Percentiles rank a stretch among this genome's conserved stretches.
Conservation (phyloP, 1,284 basidiomycete genomes). For the Malassezia yamatoensis region DNA sequence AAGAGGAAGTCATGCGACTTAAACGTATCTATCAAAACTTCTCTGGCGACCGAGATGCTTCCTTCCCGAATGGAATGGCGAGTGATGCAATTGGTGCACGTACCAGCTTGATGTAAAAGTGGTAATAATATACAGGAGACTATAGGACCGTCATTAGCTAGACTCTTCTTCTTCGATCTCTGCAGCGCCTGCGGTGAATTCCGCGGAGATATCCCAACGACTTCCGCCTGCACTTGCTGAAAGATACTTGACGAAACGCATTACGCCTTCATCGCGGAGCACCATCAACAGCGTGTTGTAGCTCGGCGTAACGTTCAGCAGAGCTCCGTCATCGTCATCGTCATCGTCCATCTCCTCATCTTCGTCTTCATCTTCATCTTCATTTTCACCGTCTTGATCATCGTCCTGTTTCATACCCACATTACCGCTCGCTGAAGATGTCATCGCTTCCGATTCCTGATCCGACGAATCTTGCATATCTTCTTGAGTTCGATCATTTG, state of each 20-base stretch:
- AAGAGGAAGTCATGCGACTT: constrained; percentile 31
- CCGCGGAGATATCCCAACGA: constrained; percentile 44
- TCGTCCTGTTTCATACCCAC: constrained; percentile 24
- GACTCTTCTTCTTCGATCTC: constrained; percentile 29
- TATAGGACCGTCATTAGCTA: neutral
- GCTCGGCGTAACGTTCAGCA: constrained; percentile 76
- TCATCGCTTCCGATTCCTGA: too few species aligned
- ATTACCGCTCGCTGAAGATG: too few species aligned
- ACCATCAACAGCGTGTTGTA: constrained; percentile 86
- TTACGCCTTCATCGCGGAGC: constrained; percentile 80
- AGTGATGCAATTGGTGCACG: constrained; percentile 35
- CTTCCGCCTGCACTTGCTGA: constrained; percentile 37
- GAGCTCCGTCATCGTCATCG: constrained; percentile 64
- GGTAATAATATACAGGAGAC: constrained; percentile 1
- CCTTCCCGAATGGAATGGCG: constrained; percentile 38
- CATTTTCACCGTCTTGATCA: constrained; percentile 58
- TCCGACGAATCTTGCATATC: constrained; percentile 14
- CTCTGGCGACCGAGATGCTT: constrained; percentile 37
- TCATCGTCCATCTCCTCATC: constrained; percentile 52
- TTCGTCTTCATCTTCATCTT: constrained; percentile 49
- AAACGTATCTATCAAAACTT: constrained; percentile 34
- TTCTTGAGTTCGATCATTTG: constrained; percentile 10
- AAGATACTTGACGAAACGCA: constrained; percentile 52
- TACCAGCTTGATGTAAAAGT: constrained; percentile 37
- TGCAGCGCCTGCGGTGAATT: constrained; percentile 37